Evolutionary conservation across 768 basidiomycete genomes (phyloP), one percentile per base, ranked within the genome.

Genomic region (Boletus huronensis): DNA sequence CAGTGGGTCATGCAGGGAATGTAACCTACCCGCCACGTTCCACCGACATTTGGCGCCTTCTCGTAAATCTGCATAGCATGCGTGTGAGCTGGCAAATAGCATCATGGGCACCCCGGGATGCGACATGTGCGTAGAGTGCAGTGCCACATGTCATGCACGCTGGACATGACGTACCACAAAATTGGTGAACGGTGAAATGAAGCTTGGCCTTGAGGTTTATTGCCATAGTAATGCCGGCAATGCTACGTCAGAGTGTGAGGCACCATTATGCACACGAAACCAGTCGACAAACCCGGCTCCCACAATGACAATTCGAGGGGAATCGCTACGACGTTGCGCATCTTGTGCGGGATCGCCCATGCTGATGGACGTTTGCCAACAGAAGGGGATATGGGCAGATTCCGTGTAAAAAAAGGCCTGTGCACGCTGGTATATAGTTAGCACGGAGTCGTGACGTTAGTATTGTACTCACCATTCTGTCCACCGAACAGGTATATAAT

Each of bases 171-270:
- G 47, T 58, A 80, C 80, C 48, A 74, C 77, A 54, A 82, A 82
- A 61, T 80, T 76, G 28, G 76, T 68, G 58, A 75, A 80, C 75
- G 28, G 76, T 68, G 58, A 75, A 80, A 44, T 39, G 25, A 23
- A 47, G 14, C 9, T 51, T 39, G 17, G 34, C 38, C 38, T 45
- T 35, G 48, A 57, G 54, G 35, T 47, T 36, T 35, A 48, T 47
- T 41, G 57, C 36, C 25, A 34, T 45, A 36, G 49, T 32, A 36
- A 52, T 52, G 38, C 45, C 25, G 49, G 36, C 10, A 28, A 40
- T 41, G 19, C 42, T 39, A 39, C 9, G 6, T 28, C 42, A 32
- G 53, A 44, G 13, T 28, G 26, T 51, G 10, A 29, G 34, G 3
- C 3, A 17, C 28, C 21, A n/a, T 25, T 23, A 26, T 19, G 26